A percentile compares a stretch with the other conserved stretches of the same genome.
Evolutionary conservation across 2,329 filamentous ascomycete genomes (phyloP).

Genomic region (Fusarium agapanthi): DNA sequence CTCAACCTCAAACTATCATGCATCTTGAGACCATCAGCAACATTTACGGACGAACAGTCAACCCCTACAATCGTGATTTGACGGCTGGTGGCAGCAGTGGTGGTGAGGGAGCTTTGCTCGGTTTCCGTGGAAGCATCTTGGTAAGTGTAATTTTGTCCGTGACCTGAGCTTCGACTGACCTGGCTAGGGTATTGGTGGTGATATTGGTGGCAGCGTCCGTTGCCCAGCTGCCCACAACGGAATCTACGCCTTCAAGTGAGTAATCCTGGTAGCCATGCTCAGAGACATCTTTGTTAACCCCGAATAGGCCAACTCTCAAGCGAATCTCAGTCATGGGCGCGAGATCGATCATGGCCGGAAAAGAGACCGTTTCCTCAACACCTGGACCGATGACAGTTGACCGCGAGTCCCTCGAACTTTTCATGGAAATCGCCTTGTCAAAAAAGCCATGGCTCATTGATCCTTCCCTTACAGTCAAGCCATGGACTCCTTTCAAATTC

Average conservation of each 20-base stretch:
- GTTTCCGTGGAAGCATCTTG: conserved; percentile 52
- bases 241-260: conserved; percentile 48
- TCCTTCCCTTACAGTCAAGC: conserved; percentile 44
- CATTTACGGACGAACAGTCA: conserved; percentile 68
- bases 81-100: conserved; percentile 72
- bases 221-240: conserved; percentile 49
- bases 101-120: conserved; percentile 58
- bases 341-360: conserved; percentile 45
- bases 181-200: conserved; percentile 50
- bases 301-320: conserved; percentile 43
- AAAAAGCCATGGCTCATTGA: conserved; percentile 48
- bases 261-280: fast-evolving
- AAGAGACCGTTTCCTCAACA: conserved; percentile 47
- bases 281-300: not conserved
- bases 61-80: conserved; percentile 68
- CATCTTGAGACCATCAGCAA: conserved; percentile 70
- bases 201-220: conserved; percentile 54
- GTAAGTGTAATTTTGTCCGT: conserved; percentile 9
- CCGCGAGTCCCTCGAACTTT: conserved; percentile 47
- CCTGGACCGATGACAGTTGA: conserved; percentile 48
- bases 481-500: conserved; percentile 49
- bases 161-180: not conserved
- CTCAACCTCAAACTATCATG: conserved; percentile 68
- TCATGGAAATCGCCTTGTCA: conserved; percentile 46
- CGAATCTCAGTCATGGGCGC: conserved; percentile 42